Base-by-base conservation (phyloP, 2,329 filamentous ascomycete species). In the Septoria petroselini region DNA sequence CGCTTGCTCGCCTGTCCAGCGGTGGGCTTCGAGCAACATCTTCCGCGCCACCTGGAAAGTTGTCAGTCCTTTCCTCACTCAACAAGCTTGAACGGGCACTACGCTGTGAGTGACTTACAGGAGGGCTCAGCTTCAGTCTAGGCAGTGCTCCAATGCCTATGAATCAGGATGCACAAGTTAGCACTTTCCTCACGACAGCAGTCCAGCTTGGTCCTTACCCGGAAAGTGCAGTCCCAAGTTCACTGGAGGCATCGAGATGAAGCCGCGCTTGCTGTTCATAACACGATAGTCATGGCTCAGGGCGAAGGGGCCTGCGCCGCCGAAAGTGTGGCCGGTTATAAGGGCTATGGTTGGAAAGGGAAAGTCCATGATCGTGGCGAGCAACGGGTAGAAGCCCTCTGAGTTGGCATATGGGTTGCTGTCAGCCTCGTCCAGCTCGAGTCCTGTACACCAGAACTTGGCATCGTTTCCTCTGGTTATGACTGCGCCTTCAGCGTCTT, bases 151-250 rank as follows among this genome's bases (percentile, higher is more conserved):
- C 23, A 27, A 27, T 27, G 23, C 23, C 23, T 27, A 27, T 27
- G 23, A 9, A 27, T 27, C n/a, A n/a, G n/a, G n/a, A n/a, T n/a
- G n/a, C n/a, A n/a, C n/a, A n/a, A n/a, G n/a, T n/a, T n/a, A n/a
- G n/a, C n/a, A n/a, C n/a, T n/a, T n/a, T n/a, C n/a, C n/a, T n/a
- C n/a, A n/a, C n/a, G n/a, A n/a, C n/a, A n/a, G 33, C 33, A 8
- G 23, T 5, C 9, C 23, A 27, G 23, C 23, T 27, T 27, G 9
- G 9, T 27, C 5, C 23, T 80, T 79, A 7, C 77, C 78, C 11
- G 75, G 74, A 52, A 80, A 80, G 55, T 79, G 76, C 21, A 80
- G 65, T 4, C 78, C 78, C 1, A 80, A 70, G 47, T 80, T 71
- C 0, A 80, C 75, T 0, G 78, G 77, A 0, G 77, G 78, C 73